These are phyloP conservation scores for Fraxinus anomala DNA, from an alignment of 257 asterid species.

Conservation along the genomic window DNA sequence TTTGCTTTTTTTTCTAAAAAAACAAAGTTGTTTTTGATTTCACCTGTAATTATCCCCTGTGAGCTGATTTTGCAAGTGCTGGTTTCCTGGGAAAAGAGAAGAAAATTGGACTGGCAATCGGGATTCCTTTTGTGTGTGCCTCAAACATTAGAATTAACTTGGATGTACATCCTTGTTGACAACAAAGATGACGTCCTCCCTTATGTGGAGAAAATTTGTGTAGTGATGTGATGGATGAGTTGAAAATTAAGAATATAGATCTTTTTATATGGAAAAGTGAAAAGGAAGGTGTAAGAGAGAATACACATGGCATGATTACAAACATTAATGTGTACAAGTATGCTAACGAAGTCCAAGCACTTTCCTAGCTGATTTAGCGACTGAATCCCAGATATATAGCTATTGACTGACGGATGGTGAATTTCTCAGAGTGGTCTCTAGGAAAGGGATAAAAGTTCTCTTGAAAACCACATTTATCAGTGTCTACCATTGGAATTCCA, in stretches of 20 bases:
- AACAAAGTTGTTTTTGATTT: no score
- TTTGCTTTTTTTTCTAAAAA: no score
- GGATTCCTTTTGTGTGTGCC: conserved; percentile 52
- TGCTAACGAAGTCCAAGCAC: conserved; percentile 61
- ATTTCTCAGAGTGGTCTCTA: conserved; percentile 50
- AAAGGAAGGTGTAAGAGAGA: no score
- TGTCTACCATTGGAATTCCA: conserved; percentile 95
- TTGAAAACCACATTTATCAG: conserved; percentile 84
- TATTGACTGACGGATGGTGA: conserved; percentile 41
- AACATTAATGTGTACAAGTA: conserved; percentile 47
- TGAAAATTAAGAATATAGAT: no score
- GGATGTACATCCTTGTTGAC: no score
- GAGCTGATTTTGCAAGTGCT: conserved; percentile 46
- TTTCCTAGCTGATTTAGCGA: conserved; percentile 55
- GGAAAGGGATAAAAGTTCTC: conserved; percentile 67
- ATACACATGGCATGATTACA: no score
- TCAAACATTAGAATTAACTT: conserved; percentile 39
- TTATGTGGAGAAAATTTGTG: no score
- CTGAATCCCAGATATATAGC: conserved; percentile 62
- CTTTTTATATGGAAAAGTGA: no score
- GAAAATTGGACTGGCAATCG: conserved; percentile 65
- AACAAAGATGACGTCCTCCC: no score
- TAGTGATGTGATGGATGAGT: no score
- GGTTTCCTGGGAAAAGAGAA: conserved; percentile 55
- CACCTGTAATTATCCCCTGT: conserved; percentile 46